Evolutionary conservation across 2,329 filamentous ascomycete genomes (phyloP), one percentile per base, ranked within the genome.

Genomic region (Huntiella abstrusa): DNA sequence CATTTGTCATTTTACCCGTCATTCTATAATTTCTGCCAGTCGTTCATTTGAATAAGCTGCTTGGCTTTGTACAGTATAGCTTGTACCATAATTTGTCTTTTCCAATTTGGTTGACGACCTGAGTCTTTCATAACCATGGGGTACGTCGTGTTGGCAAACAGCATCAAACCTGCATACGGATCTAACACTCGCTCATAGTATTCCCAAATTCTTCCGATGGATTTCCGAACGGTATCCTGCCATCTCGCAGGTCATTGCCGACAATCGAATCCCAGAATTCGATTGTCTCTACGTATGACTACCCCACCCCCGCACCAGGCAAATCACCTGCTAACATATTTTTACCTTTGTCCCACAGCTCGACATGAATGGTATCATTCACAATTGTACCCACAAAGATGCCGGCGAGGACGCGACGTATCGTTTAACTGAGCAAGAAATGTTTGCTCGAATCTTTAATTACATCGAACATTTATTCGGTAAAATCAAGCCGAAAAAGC

Each of bases 361-460:
- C 55, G 84, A 92, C 58, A 98, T 98, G 91, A 98, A 98, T 64
- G 91, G 91, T 54, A 98, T 98, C 61, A 98, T 98, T 57, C 88
- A 98, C 64, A 98, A 98, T 63, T 98, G 91, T 63, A 98, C 91
- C 48, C 91, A 98, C 66, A 94, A 91, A 58, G 88, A 98, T 64
- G 80, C 84, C 17, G 64, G 64, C 46, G 87, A 92, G 58, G 87
- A 88, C 59, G 77, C 86, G 3, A 85, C 84, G 1, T 92, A 92
- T 57, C 85, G 91, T 47, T 79, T 96, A 64, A 88, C 81, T 48
- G 92, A 98, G 62, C 88, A 98, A 61, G 84, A 95, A 63, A 98
- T 98, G 91, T 98, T 98, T 60, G 95, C 98, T 55, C 83, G 86
- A 49, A 98, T 98, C 57, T 98, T 98, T 75, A 96, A 96, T 65